Base-by-base conservation (phyloP, 2,329 filamentous ascomycete species). In the Phaeophleospora eucalypticola region DNA sequence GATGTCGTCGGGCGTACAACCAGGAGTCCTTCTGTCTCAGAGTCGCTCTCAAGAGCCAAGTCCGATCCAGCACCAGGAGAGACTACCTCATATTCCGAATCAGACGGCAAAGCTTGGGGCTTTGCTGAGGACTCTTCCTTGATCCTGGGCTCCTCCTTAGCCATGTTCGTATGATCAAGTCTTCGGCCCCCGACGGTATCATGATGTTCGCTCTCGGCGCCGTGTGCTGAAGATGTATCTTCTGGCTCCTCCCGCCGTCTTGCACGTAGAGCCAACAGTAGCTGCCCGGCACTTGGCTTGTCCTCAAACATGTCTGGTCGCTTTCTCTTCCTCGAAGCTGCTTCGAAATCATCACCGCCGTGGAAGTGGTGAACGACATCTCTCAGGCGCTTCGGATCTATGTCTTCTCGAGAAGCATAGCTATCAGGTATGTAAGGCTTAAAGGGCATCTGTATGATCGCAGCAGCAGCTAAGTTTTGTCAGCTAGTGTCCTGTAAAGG, bases 381-480 rank as follows among this genome's bases (percentile, higher is more conserved):
- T n/a, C 40, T 15, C 16, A 27, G 14, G 27, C 49, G 43, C 15
- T 29, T 39, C 15, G 16, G 10, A 20, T 44, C 41, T 9, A 47
- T 24, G 24, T 56, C 53, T 20, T 63, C 55, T 4, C 46, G 45
- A 1, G 60, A 61, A 8, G 57, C 52, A 35, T 61, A 62, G 2
- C 51, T 54, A 1, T 52, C 52, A 2, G 59, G 56, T 1, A 46
- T 37, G 43, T 58, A 55, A 4, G 53, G 46, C 46, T 57, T 54
- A 49, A 57, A 59, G 6, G 62, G 61, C 43, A 64, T 49, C 29
- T 57, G 62, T 16, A 65, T 64, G 47, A 65, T 63, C 0, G 58
- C 59, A 17, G 53, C 48, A 1, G 62, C 61, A 36, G 54, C 58
- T 61, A 10, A 10, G 12, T 8, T 15, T 3, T 24, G 21, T 41